Base-by-base conservation (phyloP, 768 basidiomycete species). In the Coprinopsis marcescibilis region DNA sequence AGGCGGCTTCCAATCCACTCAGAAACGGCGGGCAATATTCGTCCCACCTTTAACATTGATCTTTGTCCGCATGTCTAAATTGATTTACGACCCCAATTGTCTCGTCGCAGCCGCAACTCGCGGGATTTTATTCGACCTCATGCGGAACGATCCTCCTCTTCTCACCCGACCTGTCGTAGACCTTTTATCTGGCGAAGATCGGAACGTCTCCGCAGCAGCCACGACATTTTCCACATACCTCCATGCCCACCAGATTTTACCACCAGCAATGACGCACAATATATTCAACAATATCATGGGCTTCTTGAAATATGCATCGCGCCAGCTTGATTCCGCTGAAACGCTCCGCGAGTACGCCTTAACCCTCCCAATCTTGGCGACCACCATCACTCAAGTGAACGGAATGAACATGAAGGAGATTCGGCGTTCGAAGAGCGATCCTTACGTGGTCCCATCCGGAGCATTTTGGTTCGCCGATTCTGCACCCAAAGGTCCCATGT, bases 61-160 rank as follows among this genome's bases (percentile, higher is more conserved):
- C 2, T 77, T 88, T 51, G 75, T 75, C 3, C 67, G 68, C 3
- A 64, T 90, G 21, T 71, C 77, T 2, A 57, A 64, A 0, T 60
- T 86, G 51, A 69, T 76, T 3, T 71, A 68, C 34, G 82, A 86
- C 54, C 43, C 64, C 24, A 73, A 80, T 57, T 66, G 78, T 49
- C 55, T 61, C 3, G 71, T 88, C 21, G 75, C 83, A 10, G 72
- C 68, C 23, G 67, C 76, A 2, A 80, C 86, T 17, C 74, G 80
- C 34, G 70, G 70, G 21, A 66, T 76, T 3, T 56, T 88, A 33
- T 53, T 84, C 13, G 81, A 85, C 49, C 61, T 83, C 38, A 81
- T 89, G 78, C 75, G 85, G 17, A 83, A 87, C 55, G 87, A 90
- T 54, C 81, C 86, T 3, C 70, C 70, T 13, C 66, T 87, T n/a